A percentile compares a stretch with the other conserved stretches of the same genome.
Conservation (phyloP, 164 flowering plant genomes). For the Annona squamosa region DNA sequence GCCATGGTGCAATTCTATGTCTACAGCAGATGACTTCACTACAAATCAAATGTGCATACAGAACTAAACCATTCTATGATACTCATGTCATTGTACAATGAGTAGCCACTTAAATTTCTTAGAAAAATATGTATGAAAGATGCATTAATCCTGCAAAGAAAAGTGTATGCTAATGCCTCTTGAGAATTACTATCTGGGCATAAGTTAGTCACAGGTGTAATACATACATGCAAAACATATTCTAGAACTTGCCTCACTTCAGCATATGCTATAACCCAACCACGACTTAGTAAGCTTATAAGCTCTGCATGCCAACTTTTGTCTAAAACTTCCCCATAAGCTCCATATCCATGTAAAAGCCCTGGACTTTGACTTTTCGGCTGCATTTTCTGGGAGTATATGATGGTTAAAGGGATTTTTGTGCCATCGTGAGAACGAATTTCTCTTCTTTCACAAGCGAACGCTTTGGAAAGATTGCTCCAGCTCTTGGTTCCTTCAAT, state of each 20-base stretch:
- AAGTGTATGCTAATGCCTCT: not conserved
- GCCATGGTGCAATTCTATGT: not conserved
- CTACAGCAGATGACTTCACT: not conserved
- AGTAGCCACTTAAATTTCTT: not conserved
- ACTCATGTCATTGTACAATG: not conserved
- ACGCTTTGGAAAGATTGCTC: slow-evolving; percentile 46
- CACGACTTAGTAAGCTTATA: slow-evolving; percentile 83
- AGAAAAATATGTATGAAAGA: not conserved
- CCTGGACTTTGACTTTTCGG: slow-evolving; percentile 67
- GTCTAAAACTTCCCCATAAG: slow-evolving; percentile 87
- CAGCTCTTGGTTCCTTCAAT: slow-evolving; percentile 25
- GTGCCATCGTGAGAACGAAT: slow-evolving; percentile 77
- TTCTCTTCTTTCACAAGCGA: slow-evolving; percentile 60
- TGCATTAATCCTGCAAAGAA: too few relatives aligned
- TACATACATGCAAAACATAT: too few relatives aligned
- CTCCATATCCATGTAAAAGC: slow-evolving; percentile 79
- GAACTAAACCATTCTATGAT: not conserved
- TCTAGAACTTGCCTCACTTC: slow-evolving; percentile 70
- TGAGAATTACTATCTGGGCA: not conserved
- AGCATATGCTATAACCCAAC: slow-evolving; percentile 93
- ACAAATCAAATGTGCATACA: not conserved
- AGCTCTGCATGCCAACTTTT: slow-evolving; percentile 77
- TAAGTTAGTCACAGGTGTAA: not conserved
- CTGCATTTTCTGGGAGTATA: slow-evolving; percentile 51
- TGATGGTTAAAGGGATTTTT: slow-evolving; percentile 59